Evolutionary conservation across 2,329 filamentous ascomycete species (phyloP), one percentile per base, ranked within the genome.

Genomic region (Bipolaris gigantea): DNA sequence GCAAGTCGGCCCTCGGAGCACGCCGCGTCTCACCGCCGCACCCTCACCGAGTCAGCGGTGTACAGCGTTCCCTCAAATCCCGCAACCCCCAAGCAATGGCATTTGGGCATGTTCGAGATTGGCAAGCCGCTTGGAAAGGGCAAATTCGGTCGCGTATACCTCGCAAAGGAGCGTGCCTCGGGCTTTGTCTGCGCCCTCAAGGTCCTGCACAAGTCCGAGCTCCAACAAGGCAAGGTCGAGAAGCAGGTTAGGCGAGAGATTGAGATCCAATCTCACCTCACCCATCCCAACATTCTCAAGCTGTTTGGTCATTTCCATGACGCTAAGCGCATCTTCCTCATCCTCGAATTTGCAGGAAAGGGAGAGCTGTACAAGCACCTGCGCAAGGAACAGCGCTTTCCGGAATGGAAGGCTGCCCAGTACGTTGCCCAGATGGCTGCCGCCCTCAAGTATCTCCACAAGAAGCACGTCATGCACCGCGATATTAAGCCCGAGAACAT

Each of bases 401-500:
- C 89, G 3, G 90, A 95, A 74, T 90, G 87, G 85, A 91, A 91
- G 74, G 89, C 90, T 8, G 89, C 90, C 23, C 88, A 92, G 76
- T 95, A 93, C 74, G 86, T 94, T 59, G 90, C 90, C 2, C 90
- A 95, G 75, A 94, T 94, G 90, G 89, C 89, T n/a, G 88, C 88
- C 40, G 92, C 92, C 0, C 79, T 96, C 65, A 87, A 88, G 64
- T 97, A 97, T 71, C 83, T 97, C 41, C 92, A 97, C 80, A 91
- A 91, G 74, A 97, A 97, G 80, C 92, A 97, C 74, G 90, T 97
- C 64, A 97, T 97, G 79, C 93, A 97, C 76, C 85, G 92, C 55
- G 92, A 97, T 68, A 97, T 97, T 79, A 97, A 97, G 80, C 92
- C 92, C 2, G 92, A 97, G 77, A 97, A 97, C 70, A 97, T 97